Evolutionary conservation across 2,329 filamentous ascomycete species (phyloP).

Genomic region (Penicillium sp.): DNA sequence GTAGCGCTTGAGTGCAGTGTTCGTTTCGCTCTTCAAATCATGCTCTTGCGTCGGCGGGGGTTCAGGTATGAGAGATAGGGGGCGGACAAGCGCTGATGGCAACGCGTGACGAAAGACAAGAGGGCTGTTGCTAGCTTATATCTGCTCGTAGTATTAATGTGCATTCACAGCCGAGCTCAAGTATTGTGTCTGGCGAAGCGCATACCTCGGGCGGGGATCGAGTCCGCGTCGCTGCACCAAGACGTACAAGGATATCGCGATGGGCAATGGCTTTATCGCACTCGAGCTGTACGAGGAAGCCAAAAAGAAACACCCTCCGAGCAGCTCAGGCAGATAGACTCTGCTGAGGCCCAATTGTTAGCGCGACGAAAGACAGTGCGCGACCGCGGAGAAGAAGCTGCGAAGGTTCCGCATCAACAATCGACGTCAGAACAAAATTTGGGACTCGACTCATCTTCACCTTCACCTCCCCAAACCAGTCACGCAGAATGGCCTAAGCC

Average conservation of each 20-base stretch:
- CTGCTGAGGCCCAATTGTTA: background rate
- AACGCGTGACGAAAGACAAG: background rate
- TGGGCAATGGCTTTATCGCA: constrained; percentile 1
- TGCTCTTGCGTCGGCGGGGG: constrained; percentile 15
- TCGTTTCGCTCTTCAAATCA: constrained; percentile 15
- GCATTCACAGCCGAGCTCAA: background rate
- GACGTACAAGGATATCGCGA: background rate
- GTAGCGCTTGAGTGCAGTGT: background rate
- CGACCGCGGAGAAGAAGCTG: constrained; percentile 20
- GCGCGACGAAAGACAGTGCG: constrained; percentile 8
- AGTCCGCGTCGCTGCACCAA: background rate
- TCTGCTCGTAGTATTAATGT: background rate
- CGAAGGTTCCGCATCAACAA: constrained; percentile 26
- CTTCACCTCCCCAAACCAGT: constrained; percentile 1
- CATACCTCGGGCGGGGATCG: constrained; percentile 2
- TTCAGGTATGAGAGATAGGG: background rate
- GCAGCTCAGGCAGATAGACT: background rate
- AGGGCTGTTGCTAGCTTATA: background rate
- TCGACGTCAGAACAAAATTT: constrained; percentile 29
- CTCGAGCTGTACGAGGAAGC: background rate
- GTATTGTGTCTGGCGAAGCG: background rate
- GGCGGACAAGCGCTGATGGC: background rate
- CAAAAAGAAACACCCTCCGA: background rate
- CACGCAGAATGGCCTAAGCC: constrained; percentile 8
- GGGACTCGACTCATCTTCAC: constrained; percentile 3